These are phyloP conservation scores for Macrocybe gigantea DNA, from an alignment of 768 basidiomycete species.

Conservation along the genomic window DNA sequence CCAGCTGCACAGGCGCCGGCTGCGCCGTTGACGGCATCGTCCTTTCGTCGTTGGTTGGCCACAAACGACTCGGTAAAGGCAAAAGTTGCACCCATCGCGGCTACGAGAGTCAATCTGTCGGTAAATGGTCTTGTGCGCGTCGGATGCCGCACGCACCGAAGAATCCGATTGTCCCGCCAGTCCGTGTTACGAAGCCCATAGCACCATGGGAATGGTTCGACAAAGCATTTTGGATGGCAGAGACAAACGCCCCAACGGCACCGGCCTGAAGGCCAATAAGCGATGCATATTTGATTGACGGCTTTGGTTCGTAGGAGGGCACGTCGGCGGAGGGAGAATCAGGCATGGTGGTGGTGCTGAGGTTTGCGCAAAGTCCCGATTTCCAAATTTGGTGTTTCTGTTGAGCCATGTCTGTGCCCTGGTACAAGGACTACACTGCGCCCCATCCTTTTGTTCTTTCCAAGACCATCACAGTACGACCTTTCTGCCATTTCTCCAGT, in stretches of 20 bases:
- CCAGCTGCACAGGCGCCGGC: conserved; percentile 91
- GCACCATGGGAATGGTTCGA: conserved; percentile 74
- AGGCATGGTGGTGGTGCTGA: conserved; percentile 27
- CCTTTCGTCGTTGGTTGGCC: conserved; percentile 72
- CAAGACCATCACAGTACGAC: conserved; percentile 40
- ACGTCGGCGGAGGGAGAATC: conserved; percentile 18
- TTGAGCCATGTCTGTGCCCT: conserved; percentile 14
- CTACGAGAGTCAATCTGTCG: conserved; percentile 31
- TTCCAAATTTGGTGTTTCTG: conserved; percentile 22
- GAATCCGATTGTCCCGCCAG: conserved; percentile 85
- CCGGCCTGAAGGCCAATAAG: conserved; percentile 59
- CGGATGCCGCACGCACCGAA: conserved; percentile 59
- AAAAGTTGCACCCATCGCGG: conserved; percentile 85
- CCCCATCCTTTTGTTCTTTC: conserved; percentile 34
- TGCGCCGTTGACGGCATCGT: conserved; percentile 80
- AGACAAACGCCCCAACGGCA: conserved; percentile 62
- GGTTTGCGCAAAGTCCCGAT: conserved; percentile 19
- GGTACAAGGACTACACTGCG: conserved; percentile 30
- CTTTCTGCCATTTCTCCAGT: conserved; percentile 3
- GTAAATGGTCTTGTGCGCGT: not conserved
- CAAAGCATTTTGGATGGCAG: conserved; percentile 72
- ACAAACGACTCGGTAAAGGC: conserved; percentile 76
- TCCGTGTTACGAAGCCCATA: conserved; percentile 80
- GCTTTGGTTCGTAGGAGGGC: conserved; percentile 40
- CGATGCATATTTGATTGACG: conserved; percentile 50